These are phyloP conservation scores for Paramarasmius palmivorus DNA, from an alignment of 1,284 basidiomycete genomes.

Conservation along the genomic window DNA sequence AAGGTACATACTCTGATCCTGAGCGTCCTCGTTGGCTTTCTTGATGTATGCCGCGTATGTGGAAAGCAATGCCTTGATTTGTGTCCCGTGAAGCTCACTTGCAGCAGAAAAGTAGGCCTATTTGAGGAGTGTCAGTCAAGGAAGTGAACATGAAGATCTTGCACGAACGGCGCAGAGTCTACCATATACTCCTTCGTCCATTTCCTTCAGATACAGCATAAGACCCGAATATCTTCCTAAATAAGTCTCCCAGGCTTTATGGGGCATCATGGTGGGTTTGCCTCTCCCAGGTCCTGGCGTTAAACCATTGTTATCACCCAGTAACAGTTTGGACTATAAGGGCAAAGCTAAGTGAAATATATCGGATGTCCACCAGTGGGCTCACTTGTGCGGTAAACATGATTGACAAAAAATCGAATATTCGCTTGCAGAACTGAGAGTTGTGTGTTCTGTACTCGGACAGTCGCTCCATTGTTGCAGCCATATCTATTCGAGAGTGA, in stretches of 20 bases:
- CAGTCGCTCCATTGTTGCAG: slow-evolving; percentile 89
- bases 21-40: slow-evolving; percentile 70
- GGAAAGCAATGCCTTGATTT: slow-evolving; percentile 76
- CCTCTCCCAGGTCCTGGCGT: slow-evolving; percentile 35
- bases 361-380: neutral
- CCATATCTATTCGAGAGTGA: slow-evolving; percentile 67
- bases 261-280: slow-evolving; percentile 55
- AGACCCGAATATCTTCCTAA: slow-evolving; percentile 89
- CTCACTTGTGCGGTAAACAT: slow-evolving; percentile 85
- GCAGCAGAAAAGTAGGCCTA: slow-evolving; percentile 88
- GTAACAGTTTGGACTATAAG: slow-evolving; percentile 60
- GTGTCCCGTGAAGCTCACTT: slow-evolving; percentile 78
- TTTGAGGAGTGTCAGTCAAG: slow-evolving; percentile 2
- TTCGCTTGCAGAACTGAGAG: slow-evolving; percentile 86
- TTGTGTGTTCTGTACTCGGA: slow-evolving; percentile 90
- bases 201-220: slow-evolving; percentile 93
- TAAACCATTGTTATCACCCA: slow-evolving; percentile 62
- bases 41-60: slow-evolving; percentile 64
- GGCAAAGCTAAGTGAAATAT: neutral
- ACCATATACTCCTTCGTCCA: slow-evolving; percentile 84
- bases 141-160: neutral
- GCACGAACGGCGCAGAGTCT: slow-evolving; percentile 82
- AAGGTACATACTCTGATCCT: slow-evolving; percentile 56
- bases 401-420: slow-evolving; percentile 87
- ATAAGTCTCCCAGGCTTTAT: slow-evolving; percentile 77